Evolutionary conservation across 805 yeast genomes (phyloP).

Genomic region (Sugiyamaella chiloensis): DNA sequence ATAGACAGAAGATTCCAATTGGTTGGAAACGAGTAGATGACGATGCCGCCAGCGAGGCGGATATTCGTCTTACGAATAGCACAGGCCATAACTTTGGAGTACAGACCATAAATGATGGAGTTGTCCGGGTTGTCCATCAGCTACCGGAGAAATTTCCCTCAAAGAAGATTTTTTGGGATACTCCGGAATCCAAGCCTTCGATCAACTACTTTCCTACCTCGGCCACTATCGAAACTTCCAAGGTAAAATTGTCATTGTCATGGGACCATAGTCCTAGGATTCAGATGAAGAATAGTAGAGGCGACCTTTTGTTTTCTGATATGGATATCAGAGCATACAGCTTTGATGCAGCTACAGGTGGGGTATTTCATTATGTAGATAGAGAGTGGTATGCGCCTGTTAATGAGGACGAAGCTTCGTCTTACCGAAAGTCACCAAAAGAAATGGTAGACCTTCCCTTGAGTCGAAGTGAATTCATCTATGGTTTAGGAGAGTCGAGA

Average conservation of each 20-base stretch:
- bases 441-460: slow-evolving; percentile 6
- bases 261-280: slow-evolving; percentile 10
- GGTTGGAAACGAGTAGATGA: background rate
- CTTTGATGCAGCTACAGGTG: slow-evolving; percentile 14
- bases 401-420: slow-evolving; percentile 13
- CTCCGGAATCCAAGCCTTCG: background rate
- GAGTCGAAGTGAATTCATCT: slow-evolving; percentile 13
- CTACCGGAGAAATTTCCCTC: slow-evolving; percentile 3
- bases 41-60: background rate
- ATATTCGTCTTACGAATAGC: background rate
- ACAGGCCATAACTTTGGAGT: slow-evolving; percentile 7
- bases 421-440: slow-evolving; percentile 10
- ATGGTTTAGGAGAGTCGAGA: slow-evolving; percentile 15
- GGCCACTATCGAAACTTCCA: background rate
- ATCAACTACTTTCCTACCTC: too few species aligned
- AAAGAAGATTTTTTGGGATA: slow-evolving; percentile 3
- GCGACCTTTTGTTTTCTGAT: slow-evolving; percentile 4
- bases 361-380: slow-evolving; percentile 13
- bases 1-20: slow-evolving; percentile 4
- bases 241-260: background rate
- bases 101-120: slow-evolving; percentile 8
- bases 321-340: slow-evolving; percentile 8
- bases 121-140: slow-evolving; percentile 12
- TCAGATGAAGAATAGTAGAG: slow-evolving; percentile 4
- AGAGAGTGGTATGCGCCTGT: slow-evolving; percentile 13